Evolutionary conservation across 2,329 filamentous ascomycete species (phyloP).

Genomic region (Triangularia verruculosa): DNA sequence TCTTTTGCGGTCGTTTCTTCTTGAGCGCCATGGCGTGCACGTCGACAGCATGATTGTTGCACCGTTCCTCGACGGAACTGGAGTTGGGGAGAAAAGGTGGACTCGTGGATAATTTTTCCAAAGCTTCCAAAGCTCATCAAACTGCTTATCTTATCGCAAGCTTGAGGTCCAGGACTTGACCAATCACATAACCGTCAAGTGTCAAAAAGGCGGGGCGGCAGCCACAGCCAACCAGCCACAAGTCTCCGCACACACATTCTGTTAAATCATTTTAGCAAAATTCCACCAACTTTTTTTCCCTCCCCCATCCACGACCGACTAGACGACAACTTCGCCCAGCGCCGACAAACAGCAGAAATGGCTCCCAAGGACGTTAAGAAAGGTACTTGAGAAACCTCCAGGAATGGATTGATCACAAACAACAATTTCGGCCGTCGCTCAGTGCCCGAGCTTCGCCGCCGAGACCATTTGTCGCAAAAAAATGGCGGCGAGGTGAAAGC

Average conservation of each 20-base stretch:
- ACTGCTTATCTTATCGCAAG: slow-evolving; percentile 20
- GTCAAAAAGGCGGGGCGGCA: background rate
- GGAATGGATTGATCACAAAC: slow-evolving; percentile 23
- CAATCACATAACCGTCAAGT: background rate
- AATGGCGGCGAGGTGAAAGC: slow-evolving; percentile 39
- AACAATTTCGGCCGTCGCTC: slow-evolving; percentile 28
- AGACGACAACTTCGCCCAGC: slow-evolving; percentile 27
- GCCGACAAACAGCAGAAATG: slow-evolving; percentile 34
- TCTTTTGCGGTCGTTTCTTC: slow-evolving; percentile 40
- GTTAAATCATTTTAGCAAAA: slow-evolving; percentile 19
- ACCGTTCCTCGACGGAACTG: background rate
- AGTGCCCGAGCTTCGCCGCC: slow-evolving; percentile 29
- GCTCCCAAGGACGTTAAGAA: slow-evolving; percentile 41
- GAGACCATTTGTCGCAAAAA: slow-evolving; percentile 18
- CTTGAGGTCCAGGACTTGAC: background rate
- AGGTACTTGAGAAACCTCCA: slow-evolving; percentile 34
- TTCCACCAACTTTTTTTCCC: slow-evolving; percentile 15
- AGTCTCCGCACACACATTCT: slow-evolving; percentile 30
- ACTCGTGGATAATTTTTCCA: background rate
- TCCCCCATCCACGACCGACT: slow-evolving; percentile 26
- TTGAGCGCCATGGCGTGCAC: slow-evolving; percentile 45
- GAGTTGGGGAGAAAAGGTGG: slow-evolving; percentile 3
- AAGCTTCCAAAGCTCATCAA: slow-evolving; percentile 8
- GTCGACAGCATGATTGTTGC: background rate
- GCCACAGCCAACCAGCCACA: slow-evolving; percentile 22